Evolutionary conservation across 176 grass and related monocot genomes (phyloP).

Genomic region (Rhynchospora breviuscula): DNA sequence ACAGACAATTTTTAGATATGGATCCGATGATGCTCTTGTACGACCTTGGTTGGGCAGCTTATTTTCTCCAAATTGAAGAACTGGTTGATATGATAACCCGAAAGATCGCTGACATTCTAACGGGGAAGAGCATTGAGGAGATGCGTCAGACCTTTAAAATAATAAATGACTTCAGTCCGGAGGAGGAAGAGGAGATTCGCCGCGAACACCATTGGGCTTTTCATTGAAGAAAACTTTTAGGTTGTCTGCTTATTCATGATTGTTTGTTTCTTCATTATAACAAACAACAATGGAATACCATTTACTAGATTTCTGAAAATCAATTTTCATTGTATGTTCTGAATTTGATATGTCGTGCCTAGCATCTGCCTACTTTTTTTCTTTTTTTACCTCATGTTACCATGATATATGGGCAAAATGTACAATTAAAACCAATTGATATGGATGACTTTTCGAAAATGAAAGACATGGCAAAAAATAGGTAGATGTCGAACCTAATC

Average conservation of each 20-base stretch:
- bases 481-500: no score
- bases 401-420: no score
- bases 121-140: background rate
- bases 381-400: no score
- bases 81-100: background rate
- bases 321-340: no score
- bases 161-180: background rate
- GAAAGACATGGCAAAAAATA: no score
- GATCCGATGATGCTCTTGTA: background rate
- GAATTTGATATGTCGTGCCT: no score
- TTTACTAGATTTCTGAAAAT: no score
- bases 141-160: background rate
- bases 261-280: background rate
- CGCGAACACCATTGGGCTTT: background rate
- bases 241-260: background rate
- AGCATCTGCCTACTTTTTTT: no score
- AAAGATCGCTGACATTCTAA: background rate
- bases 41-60: background rate
- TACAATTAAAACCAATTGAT: no score
- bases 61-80: background rate
- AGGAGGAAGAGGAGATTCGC: background rate
- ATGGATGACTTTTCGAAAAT: no score
- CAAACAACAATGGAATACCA: no score
- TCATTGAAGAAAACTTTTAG: background rate
- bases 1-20: background rate